Base-by-base conservation (phyloP, 2,329 filamentous ascomycete genomes). In the Fusarium sp. region DNA sequence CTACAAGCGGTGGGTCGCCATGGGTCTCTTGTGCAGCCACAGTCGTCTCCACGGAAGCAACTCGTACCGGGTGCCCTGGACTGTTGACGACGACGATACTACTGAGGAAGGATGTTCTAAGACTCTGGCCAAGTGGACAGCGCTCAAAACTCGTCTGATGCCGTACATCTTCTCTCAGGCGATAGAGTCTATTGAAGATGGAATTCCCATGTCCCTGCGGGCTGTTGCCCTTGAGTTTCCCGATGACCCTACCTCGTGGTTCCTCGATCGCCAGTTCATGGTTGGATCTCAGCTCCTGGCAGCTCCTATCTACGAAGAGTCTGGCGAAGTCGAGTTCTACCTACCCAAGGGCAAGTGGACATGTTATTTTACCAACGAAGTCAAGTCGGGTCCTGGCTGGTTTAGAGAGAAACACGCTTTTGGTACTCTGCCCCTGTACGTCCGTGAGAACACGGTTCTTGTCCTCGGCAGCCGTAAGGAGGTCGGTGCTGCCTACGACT, bases 1-100 rank as follows among this genome's bases (percentile, higher is more conserved):
- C 73, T 93, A 93, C 80, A 93, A 93, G 81, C 88, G 91, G 51
- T 93, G 91, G 91, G 90, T 93, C 8, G 90, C 90, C n/a, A 92
- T 93, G 78, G 91, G 91, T 0, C 83, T 93, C 3, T 80, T 93
- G 43, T 92, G 90, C 71, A 88, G 87, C 12, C 91, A 93, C 78
- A 91, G 89, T 40, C 86, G 91, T 16, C 84, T 93, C 14, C 91
- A 93, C 76, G 91, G 91, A 4, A 90, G 88, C 53, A 87, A 84
- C 65, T 91, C 88, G 6, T 93, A 92, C 80, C 89, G 91, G 20
- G 90, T 93, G n/a, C 91, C 91, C 4, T 93, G 91, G 91, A 86
- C 88, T 45, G 89, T 92, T 64, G 91, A 92, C 72, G 80, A 87
- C 63, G 89, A 91, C 51, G 89, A 90, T 79, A 75, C 83, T 72